phyloP scores from a whole-genome alignment of 352 stramenopile species.

The Globisporangium cystogenes region DNA sequence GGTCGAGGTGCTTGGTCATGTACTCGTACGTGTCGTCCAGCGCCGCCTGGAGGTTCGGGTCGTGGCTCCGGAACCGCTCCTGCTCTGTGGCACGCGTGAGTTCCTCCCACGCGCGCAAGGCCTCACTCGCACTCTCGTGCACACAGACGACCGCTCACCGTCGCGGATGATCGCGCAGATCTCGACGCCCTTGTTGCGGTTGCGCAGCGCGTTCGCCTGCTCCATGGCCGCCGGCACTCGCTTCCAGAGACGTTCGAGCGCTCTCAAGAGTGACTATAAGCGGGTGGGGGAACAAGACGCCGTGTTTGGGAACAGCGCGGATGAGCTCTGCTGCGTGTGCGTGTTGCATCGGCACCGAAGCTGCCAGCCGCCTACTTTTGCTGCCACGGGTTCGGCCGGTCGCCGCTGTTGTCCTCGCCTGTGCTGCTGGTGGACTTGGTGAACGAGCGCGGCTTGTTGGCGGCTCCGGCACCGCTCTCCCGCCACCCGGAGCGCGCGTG shows the following conservation, averaged over 20 bases:
- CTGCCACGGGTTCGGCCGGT: conserved; percentile 31
- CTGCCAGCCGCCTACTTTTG: conserved; percentile 20
- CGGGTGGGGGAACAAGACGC: too few species aligned
- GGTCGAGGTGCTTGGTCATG: conserved; percentile 61
- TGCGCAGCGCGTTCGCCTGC: conserved; percentile 30
- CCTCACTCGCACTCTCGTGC: too few species aligned
- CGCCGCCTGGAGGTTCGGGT: conserved; percentile 36
- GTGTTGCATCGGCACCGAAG: too few species aligned
- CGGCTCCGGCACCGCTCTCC: conserved; percentile 31
- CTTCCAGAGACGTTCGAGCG: too few species aligned
- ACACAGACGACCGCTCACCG: conserved; percentile 14
- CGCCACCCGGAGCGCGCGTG: conserved; percentile 50
- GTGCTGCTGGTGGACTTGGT: conserved; percentile 27
- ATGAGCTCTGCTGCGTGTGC: too few species aligned
- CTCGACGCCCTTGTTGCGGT: conserved; percentile 49
- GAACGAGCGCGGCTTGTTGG: conserved; percentile 28
- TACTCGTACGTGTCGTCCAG: conserved; percentile 68
- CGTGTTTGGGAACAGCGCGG: too few species aligned
- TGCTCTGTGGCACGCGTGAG: conserved; percentile 30
- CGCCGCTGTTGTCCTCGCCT: conserved; percentile 29
- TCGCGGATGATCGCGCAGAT: conserved; percentile 44
- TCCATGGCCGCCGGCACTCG: too few species aligned
- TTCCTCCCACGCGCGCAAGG: too few species aligned
- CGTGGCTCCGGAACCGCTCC: conserved; percentile 45
- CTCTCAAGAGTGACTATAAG: too few species aligned